phyloP scores from a whole-genome alignment of 495 filamentous ascomycete species.

The Annulohypoxylon stygium region DNA sequence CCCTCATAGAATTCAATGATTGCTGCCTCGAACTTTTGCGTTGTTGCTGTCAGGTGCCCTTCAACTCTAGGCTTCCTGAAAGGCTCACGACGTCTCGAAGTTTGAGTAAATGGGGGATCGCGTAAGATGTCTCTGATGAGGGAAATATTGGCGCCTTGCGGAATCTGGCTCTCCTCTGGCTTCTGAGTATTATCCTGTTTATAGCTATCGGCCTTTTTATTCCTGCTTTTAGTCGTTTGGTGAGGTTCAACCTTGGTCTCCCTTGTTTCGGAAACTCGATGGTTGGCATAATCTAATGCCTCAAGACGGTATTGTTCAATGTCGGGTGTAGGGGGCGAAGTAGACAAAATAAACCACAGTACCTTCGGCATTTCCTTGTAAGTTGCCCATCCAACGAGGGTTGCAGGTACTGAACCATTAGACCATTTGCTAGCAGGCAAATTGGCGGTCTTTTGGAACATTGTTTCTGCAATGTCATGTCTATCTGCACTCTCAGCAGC shows the following conservation, averaged over 20 bases:
- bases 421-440: too few species aligned
- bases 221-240: too few species aligned
- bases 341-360: not conserved
- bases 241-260: too few species aligned
- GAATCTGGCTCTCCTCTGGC: not conserved
- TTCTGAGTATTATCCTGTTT: not conserved
- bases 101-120: slow-evolving; percentile 4
- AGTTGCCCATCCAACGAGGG: not conserved
- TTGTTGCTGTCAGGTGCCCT: too few species aligned
- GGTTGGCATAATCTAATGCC: not conserved
- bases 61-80: not conserved
- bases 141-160: not conserved
- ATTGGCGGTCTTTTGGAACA: not conserved
- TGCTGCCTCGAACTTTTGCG: not conserved
- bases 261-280: not conserved
- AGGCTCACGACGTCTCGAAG: not conserved
- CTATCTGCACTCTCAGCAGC: not conserved
- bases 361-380: not conserved
- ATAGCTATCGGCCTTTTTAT: not conserved
- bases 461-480: not conserved
- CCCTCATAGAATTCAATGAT: not conserved
- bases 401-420: not conserved
- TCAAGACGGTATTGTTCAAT: not conserved
- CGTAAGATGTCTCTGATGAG: not conserved
- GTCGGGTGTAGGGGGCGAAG: not conserved